phyloP scores from a whole-genome alignment of 805 yeast species.

The Candida argentea region DNA sequence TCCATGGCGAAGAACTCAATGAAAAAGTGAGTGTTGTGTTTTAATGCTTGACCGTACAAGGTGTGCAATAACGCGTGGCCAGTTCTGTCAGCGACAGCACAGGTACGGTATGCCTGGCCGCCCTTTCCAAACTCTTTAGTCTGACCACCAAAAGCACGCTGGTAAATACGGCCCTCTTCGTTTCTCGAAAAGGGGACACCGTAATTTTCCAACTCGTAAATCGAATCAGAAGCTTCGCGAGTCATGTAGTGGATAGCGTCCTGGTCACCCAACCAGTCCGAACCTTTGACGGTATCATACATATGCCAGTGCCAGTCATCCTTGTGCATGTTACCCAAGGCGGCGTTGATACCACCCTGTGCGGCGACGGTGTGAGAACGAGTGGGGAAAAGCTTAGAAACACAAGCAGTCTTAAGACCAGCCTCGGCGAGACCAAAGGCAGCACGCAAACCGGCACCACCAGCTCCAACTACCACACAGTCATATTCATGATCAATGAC shows the following conservation, averaged over 20 bases:
- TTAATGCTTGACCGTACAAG: conserved; percentile 88
- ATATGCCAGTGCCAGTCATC: conserved; percentile 99
- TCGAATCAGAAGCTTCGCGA: conserved; percentile 91
- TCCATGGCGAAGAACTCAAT: conserved; percentile 96
- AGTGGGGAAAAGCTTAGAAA: conserved; percentile 93
- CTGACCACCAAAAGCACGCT: conserved; percentile 99
- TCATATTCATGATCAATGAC: conserved; percentile 97
- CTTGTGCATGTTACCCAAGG: conserved; percentile 94
- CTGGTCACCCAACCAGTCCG: conserved; percentile 99
- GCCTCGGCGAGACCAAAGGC: conserved; percentile 97
- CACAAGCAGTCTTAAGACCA: conserved; percentile 96
- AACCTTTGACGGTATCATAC: conserved; percentile 98
- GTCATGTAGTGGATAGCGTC: conserved; percentile 99
- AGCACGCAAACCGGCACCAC: conserved; percentile 98
- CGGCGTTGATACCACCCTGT: conserved; percentile 99
- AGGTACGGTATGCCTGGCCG: conserved; percentile 98
- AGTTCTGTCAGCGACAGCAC: conserved; percentile 99
- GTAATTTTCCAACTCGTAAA: conserved; percentile 93
- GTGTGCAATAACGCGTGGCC: conserved; percentile 97
- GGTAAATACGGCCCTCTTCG: conserved; percentile 93
- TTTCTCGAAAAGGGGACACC: conserved; percentile 98
- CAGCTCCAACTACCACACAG: conserved; percentile 97
- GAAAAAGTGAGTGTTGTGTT: conserved; percentile 96
- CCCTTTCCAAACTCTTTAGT: conserved; percentile 92
- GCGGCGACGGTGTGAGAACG: conserved; percentile 99